A percentile compares a stretch with the other conserved stretches of the same genome.
phyloP scores from a whole-genome alignment of 202 grass and related monocot genomes.

The Cymbopogon flexuosus region DNA sequence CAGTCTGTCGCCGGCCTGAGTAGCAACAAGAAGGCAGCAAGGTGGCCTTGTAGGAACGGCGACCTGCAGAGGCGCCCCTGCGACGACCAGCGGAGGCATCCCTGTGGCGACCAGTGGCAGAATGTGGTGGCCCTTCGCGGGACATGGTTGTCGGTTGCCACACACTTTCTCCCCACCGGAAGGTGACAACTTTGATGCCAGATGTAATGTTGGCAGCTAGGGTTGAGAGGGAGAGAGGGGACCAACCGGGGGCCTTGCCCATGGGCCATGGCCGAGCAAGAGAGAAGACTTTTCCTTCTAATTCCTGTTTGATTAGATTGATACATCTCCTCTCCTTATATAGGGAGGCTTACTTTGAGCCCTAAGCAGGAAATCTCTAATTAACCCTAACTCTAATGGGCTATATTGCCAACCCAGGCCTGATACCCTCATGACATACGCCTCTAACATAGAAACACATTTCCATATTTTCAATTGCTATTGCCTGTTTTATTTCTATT shows the following conservation, averaged over 20 bases:
- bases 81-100: no score
- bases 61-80: no score
- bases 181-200: no score
- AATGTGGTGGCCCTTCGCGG: no score
- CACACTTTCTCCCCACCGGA: no score
- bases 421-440: not conserved
- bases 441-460: not conserved
- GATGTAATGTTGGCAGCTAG: no score
- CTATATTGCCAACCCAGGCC: not conserved
- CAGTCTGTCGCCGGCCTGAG: no score
- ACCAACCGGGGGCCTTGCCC: not conserved
- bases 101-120: no score
- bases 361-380: not conserved
- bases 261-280: not conserved
- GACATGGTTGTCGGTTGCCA: no score
- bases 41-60: no score
- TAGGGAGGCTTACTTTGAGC: not conserved
- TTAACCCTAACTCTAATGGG: not conserved
- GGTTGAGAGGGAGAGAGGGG: not conserved
- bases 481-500: not conserved
- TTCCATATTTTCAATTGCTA: not conserved
- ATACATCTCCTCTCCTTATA: not conserved
- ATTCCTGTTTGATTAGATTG: not conserved
- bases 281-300: not conserved
- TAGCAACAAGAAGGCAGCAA: no score